Evolutionary conservation across 768 basidiomycete species (phyloP), one percentile per base, ranked within the genome.

Genomic region (Trametes maxima): DNA sequence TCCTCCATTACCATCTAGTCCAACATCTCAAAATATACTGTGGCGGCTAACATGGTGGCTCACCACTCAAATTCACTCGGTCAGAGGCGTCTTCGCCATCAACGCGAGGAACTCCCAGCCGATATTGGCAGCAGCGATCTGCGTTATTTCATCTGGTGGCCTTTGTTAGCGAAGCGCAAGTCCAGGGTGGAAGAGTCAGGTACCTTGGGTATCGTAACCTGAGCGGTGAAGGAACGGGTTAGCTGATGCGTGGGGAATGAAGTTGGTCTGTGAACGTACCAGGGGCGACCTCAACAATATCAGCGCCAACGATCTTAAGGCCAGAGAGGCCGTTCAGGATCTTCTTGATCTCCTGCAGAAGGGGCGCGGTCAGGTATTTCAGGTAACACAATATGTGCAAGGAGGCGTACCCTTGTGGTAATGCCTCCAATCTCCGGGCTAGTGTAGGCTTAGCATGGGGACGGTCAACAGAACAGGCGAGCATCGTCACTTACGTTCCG

Each of bases 241-340:
- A 49, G 47, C 47, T 49, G 8, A 4, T 49, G 25, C 28, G 47
- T 35, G 16, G 24, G 2, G 13, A 10, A 24, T 46, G 11, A 24
- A 46, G 12, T 33, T 8, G 2, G 24, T n/a, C 5, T 25, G 25
- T 28, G 46, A 37, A 43, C 65, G 45, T 50, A 68, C 66, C 72
- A 13, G 74, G 75, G 1, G 67, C 64, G 51, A 65, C 64, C 48
- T 74, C 72, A 13, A 74, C 71, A 36, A 72, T 69, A 62, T 77
- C 75, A 7, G 73, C 74, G 37, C 75, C 75, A 25, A 77, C 73
- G 51, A 75, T 70, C 65, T 75, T 75, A 50, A 77, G 72, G 47
- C 70, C 75, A 1, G 69, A 59, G 7, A 75, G 65, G 14, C 74
- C 74, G 45, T 73, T 70, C 13, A 77, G 68, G 57, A 77, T 77